Conservation (phyloP, 2,329 filamentous ascomycete species). For the Pyricularia sp. region DNA sequence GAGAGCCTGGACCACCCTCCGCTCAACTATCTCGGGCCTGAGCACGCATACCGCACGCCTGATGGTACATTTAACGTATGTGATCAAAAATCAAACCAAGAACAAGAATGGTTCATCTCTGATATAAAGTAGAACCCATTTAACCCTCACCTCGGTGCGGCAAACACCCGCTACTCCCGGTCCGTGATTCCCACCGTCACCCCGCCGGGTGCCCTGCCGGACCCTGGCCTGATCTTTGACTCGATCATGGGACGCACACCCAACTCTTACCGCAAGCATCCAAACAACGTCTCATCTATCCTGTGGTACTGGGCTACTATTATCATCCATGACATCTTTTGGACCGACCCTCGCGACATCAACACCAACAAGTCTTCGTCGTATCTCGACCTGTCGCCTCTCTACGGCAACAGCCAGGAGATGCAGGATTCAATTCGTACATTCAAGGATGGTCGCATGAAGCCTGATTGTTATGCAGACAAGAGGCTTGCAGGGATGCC, state of each 20-base stretch:
- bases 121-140: slow-evolving; percentile 39
- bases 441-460: slow-evolving; percentile 57
- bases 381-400: slow-evolving; percentile 57
- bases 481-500: slow-evolving; percentile 58
- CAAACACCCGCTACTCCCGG: slow-evolving; percentile 53
- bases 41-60: slow-evolving; percentile 52
- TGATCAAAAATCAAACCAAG: not conserved
- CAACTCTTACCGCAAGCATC: slow-evolving; percentile 39
- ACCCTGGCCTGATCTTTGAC: slow-evolving; percentile 51
- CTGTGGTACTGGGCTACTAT: slow-evolving; percentile 63
- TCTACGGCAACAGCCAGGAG: slow-evolving; percentile 56
- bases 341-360: slow-evolving; percentile 49
- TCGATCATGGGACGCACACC: slow-evolving; percentile 40
- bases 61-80: slow-evolving; percentile 57
- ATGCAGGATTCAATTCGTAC: slow-evolving; percentile 56
- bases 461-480: slow-evolving; percentile 60
- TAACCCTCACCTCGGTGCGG: slow-evolving; percentile 52
- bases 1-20: slow-evolving; percentile 60
- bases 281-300: slow-evolving; percentile 59
- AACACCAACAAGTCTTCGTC: slow-evolving; percentile 54
- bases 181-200: slow-evolving; percentile 46
- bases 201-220: slow-evolving; percentile 52
- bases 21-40: slow-evolving; percentile 46
- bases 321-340: slow-evolving; percentile 62
- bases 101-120: not conserved